Evolutionary conservation across 148 eudicot genomes (phyloP), one percentile per base, ranked within the genome.

Genomic region (Arctostaphylos glauca): DNA sequence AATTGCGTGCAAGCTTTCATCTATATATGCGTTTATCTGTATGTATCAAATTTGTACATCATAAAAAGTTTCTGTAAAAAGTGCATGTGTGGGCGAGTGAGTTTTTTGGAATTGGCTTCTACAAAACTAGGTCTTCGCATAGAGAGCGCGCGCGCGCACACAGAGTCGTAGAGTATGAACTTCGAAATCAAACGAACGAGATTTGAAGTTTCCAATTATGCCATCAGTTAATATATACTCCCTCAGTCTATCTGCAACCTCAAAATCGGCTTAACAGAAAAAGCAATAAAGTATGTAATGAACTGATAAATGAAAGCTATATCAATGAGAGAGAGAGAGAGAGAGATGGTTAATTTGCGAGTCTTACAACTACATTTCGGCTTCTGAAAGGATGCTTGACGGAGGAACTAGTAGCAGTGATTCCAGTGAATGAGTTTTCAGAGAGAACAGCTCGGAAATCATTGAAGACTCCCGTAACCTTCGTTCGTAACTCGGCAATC

Each of bases 311-410:
- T 6, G 48, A 5, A 77, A 2, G 21, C 43, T 18, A 44, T n/a
- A 58, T 21, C 12, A 5, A 0, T 7, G 14, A 44, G 53, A 79
- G 56, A 79, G 73, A 62, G 21, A 59, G 18, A 78, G 21, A 80
- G 58, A 66, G 74, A 21, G 76, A 80, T n/a, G 71, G 41, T 43
- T 4, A 9, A 9, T 13, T 19, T 15, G 19, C 10, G 9, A 54
- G 15, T 47, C 77, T 81, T 54, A 81, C 83, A n/a, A 71, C 54
- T 58, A 54, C 41, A 55, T 49, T 81, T 13, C 47, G 74, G 64
- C 71, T 81, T 81, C 77, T 70, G 48, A n/a, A 71, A 48, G 52
- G 66, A n/a, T n/a, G 75, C 8, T 80, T 19, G 77, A n/a, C 14
- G 41, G 56, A 53, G 67, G 41, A 19, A 56, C 60, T 23, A 78